Evolutionary conservation across 768 basidiomycete species (phyloP), one percentile per base, ranked within the genome.

Genomic region (Pisolithus sp.): DNA sequence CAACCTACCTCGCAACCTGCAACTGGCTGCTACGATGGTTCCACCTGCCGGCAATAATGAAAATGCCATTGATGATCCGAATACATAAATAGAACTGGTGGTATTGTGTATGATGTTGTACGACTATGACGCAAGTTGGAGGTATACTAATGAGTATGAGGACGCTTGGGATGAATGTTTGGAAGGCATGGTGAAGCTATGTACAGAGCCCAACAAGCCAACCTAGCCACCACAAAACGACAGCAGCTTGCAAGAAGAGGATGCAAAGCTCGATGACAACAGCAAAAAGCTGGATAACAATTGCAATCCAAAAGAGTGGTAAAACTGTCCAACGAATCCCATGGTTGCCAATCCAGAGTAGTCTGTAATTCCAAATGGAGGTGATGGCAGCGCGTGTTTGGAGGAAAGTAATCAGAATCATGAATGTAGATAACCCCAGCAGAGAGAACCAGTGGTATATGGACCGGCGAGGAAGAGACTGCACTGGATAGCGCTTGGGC

Each of bases 171-270:
- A 15, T 34, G 34, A 34, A 34, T 3, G 10, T 13, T n/a, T 34
- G 28, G 15, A 45, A 46, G 12, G 21, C 26, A 26, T 28, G 26
- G 17, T 7, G 17, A 45, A 30, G 50, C 66, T 60, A 77, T 41
- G 70, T 64, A 53, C 72, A 67, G 53, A 88, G 56, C 39, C 77
- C 77, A 40, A 86, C 62, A 24, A 72, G 73, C 87, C 88, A 90
- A 23, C 85, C 86, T 50, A 78, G 60, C 88, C 88, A 90, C 87
- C 88, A 90, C 8, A 73, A 59, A 39, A 82, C 68, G 20, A 85
- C 77, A 4, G 75, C 80, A 38, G 81, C 40, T 62, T 88, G 76
- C 52, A 81, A 70, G 15, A 81, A 53, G 12, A 89, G 74, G 52
- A 88, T 67, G 31, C 68, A 73, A 53, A 73, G 63, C 62, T 89